Evolutionary conservation across 1,284 basidiomycete species (phyloP).

Genomic region (Ustilago bromivora): DNA sequence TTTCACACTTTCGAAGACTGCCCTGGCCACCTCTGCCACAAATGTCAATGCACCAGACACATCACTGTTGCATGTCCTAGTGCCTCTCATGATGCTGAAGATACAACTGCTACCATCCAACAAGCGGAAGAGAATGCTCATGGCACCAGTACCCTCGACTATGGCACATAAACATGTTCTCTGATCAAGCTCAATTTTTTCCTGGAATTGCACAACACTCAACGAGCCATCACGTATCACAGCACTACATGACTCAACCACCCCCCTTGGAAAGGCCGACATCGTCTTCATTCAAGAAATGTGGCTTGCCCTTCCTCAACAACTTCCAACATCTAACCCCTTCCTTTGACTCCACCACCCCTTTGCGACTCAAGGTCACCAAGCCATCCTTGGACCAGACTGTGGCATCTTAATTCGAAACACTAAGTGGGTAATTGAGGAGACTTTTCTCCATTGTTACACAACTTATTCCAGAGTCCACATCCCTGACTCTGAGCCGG

Average conservation of each 20-base stretch:
- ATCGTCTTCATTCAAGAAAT: conserved; percentile 7
- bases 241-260: neutral
- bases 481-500: neutral
- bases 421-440: neutral
- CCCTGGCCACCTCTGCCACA: neutral
- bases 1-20: neutral
- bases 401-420: neutral
- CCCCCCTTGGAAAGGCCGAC: neutral
- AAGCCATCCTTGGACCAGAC: neutral
- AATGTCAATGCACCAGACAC: neutral
- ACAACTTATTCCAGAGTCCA: neutral
- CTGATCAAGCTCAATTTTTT: neutral
- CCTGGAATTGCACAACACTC: neutral
- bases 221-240: neutral
- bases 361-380: neutral
- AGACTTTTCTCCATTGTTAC: neutral
- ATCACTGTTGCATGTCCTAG: neutral
- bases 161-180: neutral
- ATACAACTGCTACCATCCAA: too few species aligned
- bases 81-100: neutral
- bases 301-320: neutral
- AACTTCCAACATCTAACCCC: neutral
- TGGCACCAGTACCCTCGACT: neutral
- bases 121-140: neutral
- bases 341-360: neutral